These are phyloP conservation scores for Erythrobasidium hasegawianum DNA, from an alignment of 1,284 basidiomycete genomes.

Conservation along the genomic window DNA sequence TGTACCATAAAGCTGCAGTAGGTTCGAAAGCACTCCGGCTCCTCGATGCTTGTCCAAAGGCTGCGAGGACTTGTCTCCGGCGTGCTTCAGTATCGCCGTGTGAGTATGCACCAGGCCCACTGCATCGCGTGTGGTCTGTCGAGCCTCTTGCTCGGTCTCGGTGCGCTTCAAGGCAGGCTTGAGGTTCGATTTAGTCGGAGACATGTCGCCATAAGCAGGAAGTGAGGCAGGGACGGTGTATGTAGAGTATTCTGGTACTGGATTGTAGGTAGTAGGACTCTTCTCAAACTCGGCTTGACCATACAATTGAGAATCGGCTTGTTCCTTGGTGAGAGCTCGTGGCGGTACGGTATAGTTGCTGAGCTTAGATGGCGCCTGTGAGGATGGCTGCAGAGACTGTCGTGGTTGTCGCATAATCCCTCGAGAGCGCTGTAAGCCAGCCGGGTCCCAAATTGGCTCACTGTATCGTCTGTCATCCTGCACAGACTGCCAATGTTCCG, in stretches of 20 bases:
- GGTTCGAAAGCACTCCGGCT: slow-evolving; percentile 39
- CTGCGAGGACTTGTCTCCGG: neutral
- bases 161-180: slow-evolving; percentile 26
- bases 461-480: slow-evolving; percentile 11
- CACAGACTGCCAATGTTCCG: neutral
- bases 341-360: too few species aligned
- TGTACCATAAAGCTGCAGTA: slow-evolving; percentile 40
- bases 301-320: neutral
- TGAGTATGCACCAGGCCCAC: slow-evolving; percentile 29
- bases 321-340: neutral
- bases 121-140: slow-evolving; percentile 18
- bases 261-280: neutral
- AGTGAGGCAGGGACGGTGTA: slow-evolving; percentile 2
- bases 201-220: slow-evolving; percentile 4
- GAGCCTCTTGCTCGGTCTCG: slow-evolving; percentile 29
- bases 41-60: neutral
- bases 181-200: neutral
- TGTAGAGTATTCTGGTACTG: slow-evolving; percentile 7
- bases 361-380: too few species aligned
- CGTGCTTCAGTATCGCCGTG: slow-evolving; percentile 3
- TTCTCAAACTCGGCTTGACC: neutral
- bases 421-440: too few species aligned
- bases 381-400: too few species aligned
- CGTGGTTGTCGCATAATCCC: too few species aligned
- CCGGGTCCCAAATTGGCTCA: slow-evolving; percentile 2